Conservation (phyloP, 169 alveolate species). For the Eimeria praecox region DNA sequence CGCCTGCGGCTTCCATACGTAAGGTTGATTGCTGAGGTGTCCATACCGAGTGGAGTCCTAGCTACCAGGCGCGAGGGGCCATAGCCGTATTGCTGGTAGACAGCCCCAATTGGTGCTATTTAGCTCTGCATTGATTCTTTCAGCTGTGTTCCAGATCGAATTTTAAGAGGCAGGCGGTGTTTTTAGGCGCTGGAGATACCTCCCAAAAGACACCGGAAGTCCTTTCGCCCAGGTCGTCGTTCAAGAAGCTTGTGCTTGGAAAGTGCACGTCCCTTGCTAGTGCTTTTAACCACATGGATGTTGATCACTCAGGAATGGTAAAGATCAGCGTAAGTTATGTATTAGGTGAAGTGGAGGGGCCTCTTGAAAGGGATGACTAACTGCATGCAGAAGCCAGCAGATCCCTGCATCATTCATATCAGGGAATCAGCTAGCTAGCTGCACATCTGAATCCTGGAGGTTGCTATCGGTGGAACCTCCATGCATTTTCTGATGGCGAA, state of each 20-base stretch:
- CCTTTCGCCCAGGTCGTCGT: constrained; percentile 54
- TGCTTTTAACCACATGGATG: constrained; percentile 82
- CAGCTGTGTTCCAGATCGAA: neutral
- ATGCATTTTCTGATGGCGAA: too few relatives aligned
- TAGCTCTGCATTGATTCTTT: neutral
- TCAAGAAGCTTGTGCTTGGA: constrained; percentile 44
- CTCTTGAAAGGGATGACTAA: neutral
- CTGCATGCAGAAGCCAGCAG: neutral
- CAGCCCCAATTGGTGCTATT: neutral
- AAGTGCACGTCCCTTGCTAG: constrained; percentile 74
- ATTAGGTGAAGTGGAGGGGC: neutral
- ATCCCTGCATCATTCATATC: neutral
- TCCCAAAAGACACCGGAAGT: neutral
- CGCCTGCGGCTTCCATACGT: constrained; percentile 23
- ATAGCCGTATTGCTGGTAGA: neutral
- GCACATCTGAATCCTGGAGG: neutral
- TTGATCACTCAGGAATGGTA: constrained; percentile 36
- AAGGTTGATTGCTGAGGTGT: neutral
- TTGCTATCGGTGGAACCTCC: neutral
- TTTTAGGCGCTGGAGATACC: neutral
- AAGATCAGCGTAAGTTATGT: constrained; percentile 57
- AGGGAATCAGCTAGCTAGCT: neutral
- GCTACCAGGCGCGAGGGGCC: neutral
- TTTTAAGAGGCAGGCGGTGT: neutral
- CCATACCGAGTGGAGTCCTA: neutral